Conservation (phyloP, 2,329 filamentous ascomycete genomes). For the Westerdykella sp. region DNA sequence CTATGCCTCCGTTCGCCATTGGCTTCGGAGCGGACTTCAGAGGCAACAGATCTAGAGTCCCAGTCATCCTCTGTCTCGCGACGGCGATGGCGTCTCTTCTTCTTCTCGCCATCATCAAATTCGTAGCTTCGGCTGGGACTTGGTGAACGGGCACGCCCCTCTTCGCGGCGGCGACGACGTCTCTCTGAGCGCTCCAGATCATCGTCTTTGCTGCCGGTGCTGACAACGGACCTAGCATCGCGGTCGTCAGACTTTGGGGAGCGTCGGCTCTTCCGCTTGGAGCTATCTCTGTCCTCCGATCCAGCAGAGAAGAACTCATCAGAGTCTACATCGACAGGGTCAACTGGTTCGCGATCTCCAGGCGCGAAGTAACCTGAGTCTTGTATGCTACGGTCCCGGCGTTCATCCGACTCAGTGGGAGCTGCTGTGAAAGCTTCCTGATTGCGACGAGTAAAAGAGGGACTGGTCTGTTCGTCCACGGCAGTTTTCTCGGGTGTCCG, state of each 20-base stretch:
- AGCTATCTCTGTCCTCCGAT: constrained; percentile 24
- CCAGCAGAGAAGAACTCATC: constrained; percentile 29
- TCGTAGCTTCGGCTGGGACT: constrained; percentile 34
- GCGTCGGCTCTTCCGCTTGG: constrained; percentile 11
- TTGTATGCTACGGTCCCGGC: constrained; percentile 5
- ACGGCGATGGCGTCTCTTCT: constrained; percentile 31
- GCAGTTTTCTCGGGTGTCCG: constrained; percentile 10
- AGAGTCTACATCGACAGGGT: constrained; percentile 23
- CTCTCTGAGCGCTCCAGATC: constrained; percentile 28
- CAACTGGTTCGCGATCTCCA: constrained; percentile 18
- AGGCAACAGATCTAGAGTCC: constrained; percentile 37
- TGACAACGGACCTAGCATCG: constrained; percentile 15
- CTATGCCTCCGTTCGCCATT: constrained; percentile 31
- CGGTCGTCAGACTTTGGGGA: constrained; percentile 2
- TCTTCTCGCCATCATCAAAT: constrained; percentile 27
- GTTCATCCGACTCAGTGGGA: constrained; percentile 9
- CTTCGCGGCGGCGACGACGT: constrained; percentile 18
- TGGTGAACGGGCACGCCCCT: background rate
- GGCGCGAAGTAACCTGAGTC: constrained; percentile 33
- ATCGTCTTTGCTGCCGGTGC: constrained; percentile 21
- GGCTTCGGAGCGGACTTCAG: constrained; percentile 32
- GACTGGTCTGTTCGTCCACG: constrained; percentile 11
- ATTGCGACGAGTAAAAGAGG: background rate
- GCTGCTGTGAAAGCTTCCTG: background rate
- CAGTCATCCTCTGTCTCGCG: constrained; percentile 34